Evolutionary conservation across 371 early-diverging fungal genomes (phyloP).

Genomic region (Mortierella sp.): DNA sequence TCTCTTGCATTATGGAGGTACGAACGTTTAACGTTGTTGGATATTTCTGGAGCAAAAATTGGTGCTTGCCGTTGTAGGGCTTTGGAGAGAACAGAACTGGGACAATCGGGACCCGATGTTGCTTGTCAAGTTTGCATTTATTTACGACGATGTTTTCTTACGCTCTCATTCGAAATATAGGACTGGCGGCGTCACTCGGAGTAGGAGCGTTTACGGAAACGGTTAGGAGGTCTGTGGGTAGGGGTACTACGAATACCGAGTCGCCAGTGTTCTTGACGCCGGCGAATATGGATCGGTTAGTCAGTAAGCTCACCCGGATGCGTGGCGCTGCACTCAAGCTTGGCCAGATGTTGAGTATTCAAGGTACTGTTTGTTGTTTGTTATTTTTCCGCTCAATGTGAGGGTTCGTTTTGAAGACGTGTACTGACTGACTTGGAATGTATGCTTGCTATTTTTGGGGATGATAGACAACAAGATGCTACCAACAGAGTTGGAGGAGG

Average conservation of each 20-base stretch:
- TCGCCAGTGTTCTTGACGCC: conserved; percentile 72
- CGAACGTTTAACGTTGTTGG: not conserved
- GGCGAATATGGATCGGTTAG: conserved; percentile 91
- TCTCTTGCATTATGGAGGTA: conserved; percentile 78
- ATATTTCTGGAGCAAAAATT: not conserved
- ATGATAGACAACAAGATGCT: conserved; percentile 70
- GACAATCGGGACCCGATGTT: not conserved
- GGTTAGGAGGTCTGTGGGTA: conserved; percentile 72
- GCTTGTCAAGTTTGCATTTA: not conserved
- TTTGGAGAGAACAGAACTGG: not conserved
- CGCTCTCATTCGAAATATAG: conserved; percentile 24
- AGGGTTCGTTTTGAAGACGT: not conserved
- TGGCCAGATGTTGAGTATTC: conserved; percentile 98
- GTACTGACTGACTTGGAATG: not conserved
- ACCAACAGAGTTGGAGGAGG: conserved; percentile 85
- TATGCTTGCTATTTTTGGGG: not conserved
- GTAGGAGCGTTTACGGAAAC: conserved; percentile 83
- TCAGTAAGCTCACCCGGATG: conserved; percentile 91
- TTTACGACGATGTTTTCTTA: not conserved
- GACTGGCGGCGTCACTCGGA: conserved; percentile 80
- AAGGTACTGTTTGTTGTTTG: conserved; percentile 63
- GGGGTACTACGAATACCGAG: conserved; percentile 58
- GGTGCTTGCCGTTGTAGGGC: not conserved
- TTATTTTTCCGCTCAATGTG: not conserved
- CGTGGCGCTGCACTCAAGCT: conserved; percentile 98